Conservation (phyloP, 108 stramenopile genomes). For the Aurantiochytrium sp. region DNA sequence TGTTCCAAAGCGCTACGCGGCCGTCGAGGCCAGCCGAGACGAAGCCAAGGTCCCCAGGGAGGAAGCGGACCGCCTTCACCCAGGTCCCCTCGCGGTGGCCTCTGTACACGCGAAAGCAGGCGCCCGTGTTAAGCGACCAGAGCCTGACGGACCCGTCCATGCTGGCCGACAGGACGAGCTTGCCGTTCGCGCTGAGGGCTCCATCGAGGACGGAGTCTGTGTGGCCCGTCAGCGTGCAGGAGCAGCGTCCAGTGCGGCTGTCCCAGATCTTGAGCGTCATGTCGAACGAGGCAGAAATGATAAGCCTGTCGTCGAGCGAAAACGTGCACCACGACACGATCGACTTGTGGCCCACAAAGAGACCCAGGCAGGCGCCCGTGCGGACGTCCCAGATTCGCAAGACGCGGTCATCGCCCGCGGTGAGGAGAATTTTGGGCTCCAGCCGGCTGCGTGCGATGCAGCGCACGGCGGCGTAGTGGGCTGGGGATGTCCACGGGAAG, state of each 20-base stretch:
- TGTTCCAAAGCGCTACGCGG: not conserved
- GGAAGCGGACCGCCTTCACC: not conserved
- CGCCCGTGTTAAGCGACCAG: not conserved
- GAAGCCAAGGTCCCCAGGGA: not conserved
- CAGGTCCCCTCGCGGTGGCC: not conserved
- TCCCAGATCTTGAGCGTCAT: constrained; percentile 36
- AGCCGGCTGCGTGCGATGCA: not conserved
- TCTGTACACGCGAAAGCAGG: not conserved
- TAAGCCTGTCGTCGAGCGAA: constrained; percentile 20
- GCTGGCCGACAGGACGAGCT: constrained; percentile 8
- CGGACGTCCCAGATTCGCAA: constrained; percentile 19
- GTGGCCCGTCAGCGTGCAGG: constrained; percentile 28
- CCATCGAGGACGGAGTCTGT: constrained; percentile 35
- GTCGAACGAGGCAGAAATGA: constrained; percentile 32
- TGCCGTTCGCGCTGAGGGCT: constrained; percentile 29
- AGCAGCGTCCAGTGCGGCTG: constrained; percentile 21
- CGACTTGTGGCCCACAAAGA: not conserved
- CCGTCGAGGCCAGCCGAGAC: constrained; percentile 18
- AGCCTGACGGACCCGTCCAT: constrained; percentile 27
- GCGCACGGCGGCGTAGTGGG: not conserved
- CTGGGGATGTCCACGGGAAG: not conserved
- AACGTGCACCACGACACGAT: not conserved
- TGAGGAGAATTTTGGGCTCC: not conserved
- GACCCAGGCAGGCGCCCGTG: not conserved
- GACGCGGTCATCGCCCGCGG: not conserved